A percentile compares a stretch with the other conserved stretches of the same genome.
Conservation (phyloP, 192 early-diverging fungal genomes). For the Mortierella hygrophila region DNA sequence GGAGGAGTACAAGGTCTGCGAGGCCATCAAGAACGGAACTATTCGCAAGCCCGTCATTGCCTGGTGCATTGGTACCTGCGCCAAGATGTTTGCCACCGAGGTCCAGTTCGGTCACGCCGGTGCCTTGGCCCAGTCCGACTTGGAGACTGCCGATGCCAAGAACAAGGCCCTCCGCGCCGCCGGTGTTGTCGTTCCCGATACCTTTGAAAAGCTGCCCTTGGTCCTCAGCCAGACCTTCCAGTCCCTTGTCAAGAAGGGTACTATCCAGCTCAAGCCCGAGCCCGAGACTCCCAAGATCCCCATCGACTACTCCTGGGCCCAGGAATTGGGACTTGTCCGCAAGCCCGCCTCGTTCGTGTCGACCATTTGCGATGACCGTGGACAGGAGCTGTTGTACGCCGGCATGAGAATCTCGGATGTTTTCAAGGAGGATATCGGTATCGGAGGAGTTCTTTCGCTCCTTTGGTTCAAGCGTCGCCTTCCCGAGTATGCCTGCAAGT, state of each 20-base stretch:
- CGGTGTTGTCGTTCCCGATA: conserved; percentile 92
- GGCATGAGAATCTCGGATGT: conserved; percentile 98
- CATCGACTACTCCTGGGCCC: conserved; percentile 98
- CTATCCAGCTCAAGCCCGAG: conserved; percentile 79
- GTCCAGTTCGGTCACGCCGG: conserved; percentile 99
- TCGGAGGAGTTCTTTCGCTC: conserved; percentile 95
- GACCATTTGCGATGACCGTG: conserved; percentile 98
- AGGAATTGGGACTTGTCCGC: conserved; percentile 96
- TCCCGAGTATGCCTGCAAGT: conserved; percentile 92
- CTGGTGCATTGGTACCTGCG: conserved; percentile 99
- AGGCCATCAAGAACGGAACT: conserved; percentile 84
- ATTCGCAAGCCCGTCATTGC: conserved; percentile 99
- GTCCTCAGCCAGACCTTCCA: conserved; percentile 82
- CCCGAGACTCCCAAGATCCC: conserved; percentile 96
- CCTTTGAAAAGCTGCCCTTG: conserved; percentile 94
- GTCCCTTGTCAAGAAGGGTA: conserved; percentile 76
- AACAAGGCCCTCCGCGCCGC: conserved; percentile 86
- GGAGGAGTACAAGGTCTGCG: conserved; percentile 94
- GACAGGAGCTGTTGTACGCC: conserved; percentile 97
- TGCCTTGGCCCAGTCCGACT: conserved; percentile 93
- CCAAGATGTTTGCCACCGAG: conserved; percentile 97
- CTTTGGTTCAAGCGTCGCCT: conserved; percentile 98
- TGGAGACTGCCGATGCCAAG: conserved; percentile 97
- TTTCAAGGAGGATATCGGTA: conserved; percentile 98
- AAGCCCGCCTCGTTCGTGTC: conserved; percentile 98